Evolutionary conservation across 164 flowering plant species (phyloP).

Genomic region (Vitis rotundifolia): DNA sequence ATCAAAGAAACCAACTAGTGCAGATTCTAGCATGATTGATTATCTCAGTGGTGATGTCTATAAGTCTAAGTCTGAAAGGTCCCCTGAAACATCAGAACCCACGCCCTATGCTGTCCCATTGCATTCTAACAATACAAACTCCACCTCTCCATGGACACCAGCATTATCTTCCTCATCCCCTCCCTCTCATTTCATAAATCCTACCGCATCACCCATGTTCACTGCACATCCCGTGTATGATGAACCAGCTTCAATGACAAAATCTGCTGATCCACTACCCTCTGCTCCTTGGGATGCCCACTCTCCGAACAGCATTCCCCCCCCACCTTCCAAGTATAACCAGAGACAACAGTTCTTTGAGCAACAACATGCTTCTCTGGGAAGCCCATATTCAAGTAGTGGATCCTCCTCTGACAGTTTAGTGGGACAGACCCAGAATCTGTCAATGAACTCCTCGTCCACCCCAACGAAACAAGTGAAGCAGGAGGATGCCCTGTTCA

Average conservation of each 20-base stretch:
- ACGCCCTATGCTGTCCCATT: conserved; percentile 23
- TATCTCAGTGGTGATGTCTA: conserved; percentile 87
- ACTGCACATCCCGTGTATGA: conserved; percentile 41
- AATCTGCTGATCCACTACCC: conserved; percentile 48
- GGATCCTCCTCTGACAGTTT: conserved; percentile 67
- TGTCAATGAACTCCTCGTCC: conserved; percentile 61
- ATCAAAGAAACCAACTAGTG: conserved; percentile 36
- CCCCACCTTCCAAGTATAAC: conserved; percentile 75
- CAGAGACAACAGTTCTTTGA: conserved; percentile 86
- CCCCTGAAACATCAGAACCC: conserved; percentile 28
- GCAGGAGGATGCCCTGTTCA: conserved; percentile 82
- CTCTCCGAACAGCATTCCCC: conserved; percentile 52
- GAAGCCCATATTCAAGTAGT: conserved; percentile 39
- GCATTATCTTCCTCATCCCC: conserved; percentile 21
- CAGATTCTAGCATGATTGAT: conserved; percentile 51
- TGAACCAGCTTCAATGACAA: conserved; percentile 40
- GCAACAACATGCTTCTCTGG: conserved; percentile 29
- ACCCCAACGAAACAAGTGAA: conserved; percentile 48
- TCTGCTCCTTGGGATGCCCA: conserved; percentile 58
- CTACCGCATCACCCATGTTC: conserved; percentile 32
- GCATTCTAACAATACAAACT: conserved; percentile 25
- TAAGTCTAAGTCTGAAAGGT: conserved; percentile 44
- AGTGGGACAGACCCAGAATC: conserved; percentile 62
- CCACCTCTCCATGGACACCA: conserved; percentile 21
- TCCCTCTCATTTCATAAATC: conserved; percentile 21